These are phyloP conservation scores for Pythium dissotocum DNA, from an alignment of 352 stramenopile genomes.

Conservation along the genomic window DNA sequence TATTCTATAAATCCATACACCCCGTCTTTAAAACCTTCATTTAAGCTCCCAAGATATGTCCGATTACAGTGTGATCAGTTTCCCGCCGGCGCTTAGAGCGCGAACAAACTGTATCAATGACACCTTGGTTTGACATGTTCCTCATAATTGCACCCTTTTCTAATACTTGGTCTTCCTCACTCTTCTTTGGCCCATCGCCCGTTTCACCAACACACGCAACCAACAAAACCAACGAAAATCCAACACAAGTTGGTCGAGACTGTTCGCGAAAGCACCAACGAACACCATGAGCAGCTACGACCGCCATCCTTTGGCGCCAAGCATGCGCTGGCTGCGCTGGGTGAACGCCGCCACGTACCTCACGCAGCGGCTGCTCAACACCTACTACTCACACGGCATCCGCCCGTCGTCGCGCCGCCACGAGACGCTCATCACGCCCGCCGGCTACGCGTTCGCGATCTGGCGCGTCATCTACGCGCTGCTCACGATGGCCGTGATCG, in stretches of 20 bases:
- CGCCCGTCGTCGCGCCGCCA: conserved; percentile 58
- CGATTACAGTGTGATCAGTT: too few relatives aligned
- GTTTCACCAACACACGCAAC: conserved; percentile 3
- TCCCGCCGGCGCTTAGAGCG: too few relatives aligned
- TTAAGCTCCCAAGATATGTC: too few relatives aligned
- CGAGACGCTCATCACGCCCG: conserved; percentile 77
- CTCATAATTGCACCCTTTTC: too few relatives aligned
- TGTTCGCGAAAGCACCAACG: too few relatives aligned
- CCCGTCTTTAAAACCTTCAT: too few relatives aligned
- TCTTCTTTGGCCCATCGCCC: too few relatives aligned
- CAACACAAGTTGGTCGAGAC: too few relatives aligned
- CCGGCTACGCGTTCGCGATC: conserved; percentile 74
- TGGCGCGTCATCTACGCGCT: conserved; percentile 59
- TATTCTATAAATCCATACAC: too few relatives aligned
- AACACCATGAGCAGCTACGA: conserved; percentile 4
- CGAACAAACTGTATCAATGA: too few relatives aligned
- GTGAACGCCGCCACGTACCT: conserved; percentile 23
- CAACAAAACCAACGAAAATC: neutral
- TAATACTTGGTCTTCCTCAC: too few relatives aligned
- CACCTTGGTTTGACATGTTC: too few relatives aligned
- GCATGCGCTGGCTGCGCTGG: conserved; percentile 22
- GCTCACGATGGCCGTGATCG: conserved; percentile 58
- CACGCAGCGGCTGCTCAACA: conserved; percentile 26
- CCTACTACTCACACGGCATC: conserved; percentile 34
- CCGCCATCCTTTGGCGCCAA: conserved; percentile 19